These are phyloP conservation scores for Perkinsus marinus DNA, from an alignment of 169 alveolate genomes.

Conservation along the genomic window DNA sequence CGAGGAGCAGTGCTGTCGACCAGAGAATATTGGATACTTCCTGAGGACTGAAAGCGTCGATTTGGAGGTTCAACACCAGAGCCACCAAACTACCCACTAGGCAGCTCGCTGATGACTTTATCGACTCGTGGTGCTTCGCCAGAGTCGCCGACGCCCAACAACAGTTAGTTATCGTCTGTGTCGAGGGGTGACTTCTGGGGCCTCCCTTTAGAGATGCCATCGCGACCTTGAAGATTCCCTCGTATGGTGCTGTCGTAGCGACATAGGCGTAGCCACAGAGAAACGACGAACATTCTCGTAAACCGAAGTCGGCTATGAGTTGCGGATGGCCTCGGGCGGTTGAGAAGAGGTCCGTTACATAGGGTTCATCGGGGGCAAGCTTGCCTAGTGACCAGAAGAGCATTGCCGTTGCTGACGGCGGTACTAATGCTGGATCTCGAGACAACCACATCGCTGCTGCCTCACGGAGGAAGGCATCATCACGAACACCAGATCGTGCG, in stretches of 20 bases:
- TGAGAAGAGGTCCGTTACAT: background rate
- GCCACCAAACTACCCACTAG: background rate
- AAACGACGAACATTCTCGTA: background rate
- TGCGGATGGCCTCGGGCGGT: background rate
- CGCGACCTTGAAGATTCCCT: background rate
- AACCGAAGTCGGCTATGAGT: background rate
- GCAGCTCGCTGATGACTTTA: background rate
- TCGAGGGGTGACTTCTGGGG: background rate
- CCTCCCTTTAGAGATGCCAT: background rate
- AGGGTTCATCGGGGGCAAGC: background rate
- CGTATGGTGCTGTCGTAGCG: background rate
- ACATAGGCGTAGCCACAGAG: background rate
- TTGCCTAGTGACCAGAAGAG: background rate
- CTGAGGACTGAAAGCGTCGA: background rate
- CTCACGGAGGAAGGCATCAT: background rate
- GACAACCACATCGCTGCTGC: background rate
- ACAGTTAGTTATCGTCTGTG: background rate
- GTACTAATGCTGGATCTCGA: background rate
- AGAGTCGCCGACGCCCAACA: background rate
- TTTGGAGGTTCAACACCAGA: background rate
- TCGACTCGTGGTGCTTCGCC: background rate
- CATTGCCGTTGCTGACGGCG: background rate
- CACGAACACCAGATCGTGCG: background rate
- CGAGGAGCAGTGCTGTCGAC: background rate
- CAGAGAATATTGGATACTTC: background rate